phyloP scores from a whole-genome alignment of 2,329 filamentous ascomycete species.

The Aspergillus sp. region DNA sequence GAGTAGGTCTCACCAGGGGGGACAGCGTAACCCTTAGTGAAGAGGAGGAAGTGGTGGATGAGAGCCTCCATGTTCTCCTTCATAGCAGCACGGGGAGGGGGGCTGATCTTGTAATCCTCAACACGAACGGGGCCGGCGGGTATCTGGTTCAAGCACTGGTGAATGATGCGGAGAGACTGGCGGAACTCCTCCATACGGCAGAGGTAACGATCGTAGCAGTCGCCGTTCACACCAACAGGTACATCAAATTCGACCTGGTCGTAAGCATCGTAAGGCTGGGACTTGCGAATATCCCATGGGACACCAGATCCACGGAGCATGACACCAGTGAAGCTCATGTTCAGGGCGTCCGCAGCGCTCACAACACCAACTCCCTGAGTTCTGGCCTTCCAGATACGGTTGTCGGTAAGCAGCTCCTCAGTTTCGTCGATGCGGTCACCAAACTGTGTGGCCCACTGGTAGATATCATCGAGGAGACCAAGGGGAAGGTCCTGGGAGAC shows the following conservation, averaged over 20 bases:
- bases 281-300: slow-evolving; percentile 96
- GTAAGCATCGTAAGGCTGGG: slow-evolving; percentile 95
- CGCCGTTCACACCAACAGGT: slow-evolving; percentile 91
- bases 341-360: slow-evolving; percentile 87
- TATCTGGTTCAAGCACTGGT: slow-evolving; percentile 99
- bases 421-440: slow-evolving; percentile 98
- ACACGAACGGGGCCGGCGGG: slow-evolving; percentile 89
- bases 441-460: slow-evolving; percentile 99
- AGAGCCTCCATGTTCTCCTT: slow-evolving; percentile 99
- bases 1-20: slow-evolving; percentile 98
- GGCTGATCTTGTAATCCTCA: slow-evolving; percentile 98
- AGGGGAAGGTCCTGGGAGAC: slow-evolving; percentile 93
- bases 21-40: slow-evolving; percentile 97
- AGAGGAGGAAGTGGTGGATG: slow-evolving; percentile 98
- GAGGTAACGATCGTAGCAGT: slow-evolving; percentile 98
- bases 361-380: slow-evolving; percentile 91
- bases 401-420: slow-evolving; percentile 97
- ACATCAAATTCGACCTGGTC: slow-evolving; percentile 98
- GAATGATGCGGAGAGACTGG: slow-evolving; percentile 95
- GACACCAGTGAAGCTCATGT: slow-evolving; percentile 93
- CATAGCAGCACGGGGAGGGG: slow-evolving; percentile 95
- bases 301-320: slow-evolving; percentile 97
- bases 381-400: slow-evolving; percentile 97
- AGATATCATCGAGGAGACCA: slow-evolving; percentile 95
- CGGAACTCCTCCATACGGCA: slow-evolving; percentile 99